Percentiles rank a stretch among this genome's conserved stretches.
These are phyloP conservation scores for Ormosia emarginata DNA, from an alignment of 306 rosid genomes.

Conservation along the genomic window DNA sequence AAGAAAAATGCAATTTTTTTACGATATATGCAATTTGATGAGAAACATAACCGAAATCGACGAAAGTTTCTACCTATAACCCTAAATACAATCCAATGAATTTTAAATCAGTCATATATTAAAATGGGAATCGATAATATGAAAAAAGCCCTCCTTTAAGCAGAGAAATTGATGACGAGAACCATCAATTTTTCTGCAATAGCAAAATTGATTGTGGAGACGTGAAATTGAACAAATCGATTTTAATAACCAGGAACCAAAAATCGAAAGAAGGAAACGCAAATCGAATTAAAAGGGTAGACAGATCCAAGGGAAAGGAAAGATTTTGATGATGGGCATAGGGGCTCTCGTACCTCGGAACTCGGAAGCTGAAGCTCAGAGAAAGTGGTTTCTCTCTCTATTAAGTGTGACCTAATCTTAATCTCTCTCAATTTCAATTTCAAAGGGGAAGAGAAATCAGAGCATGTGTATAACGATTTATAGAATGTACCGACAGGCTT, in stretches of 20 bases:
- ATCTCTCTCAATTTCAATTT: background rate
- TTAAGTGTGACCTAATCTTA: background rate
- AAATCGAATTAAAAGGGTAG: background rate
- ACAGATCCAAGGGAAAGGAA: background rate
- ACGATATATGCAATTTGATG: background rate
- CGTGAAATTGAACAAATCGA: background rate
- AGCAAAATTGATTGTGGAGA: background rate
- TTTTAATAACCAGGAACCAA: background rate
- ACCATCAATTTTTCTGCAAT: background rate
- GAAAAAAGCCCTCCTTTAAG: background rate
- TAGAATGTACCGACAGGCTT: slow-evolving; percentile 10
- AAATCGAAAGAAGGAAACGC: background rate
- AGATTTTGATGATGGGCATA: background rate
- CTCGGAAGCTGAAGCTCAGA: background rate
- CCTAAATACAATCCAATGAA: background rate
- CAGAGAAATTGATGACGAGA: background rate
- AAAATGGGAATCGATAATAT: background rate
- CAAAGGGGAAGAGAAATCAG: background rate
- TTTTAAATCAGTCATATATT: background rate
- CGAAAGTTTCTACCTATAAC: background rate
- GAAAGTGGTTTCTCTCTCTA: background rate
- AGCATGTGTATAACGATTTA: background rate
- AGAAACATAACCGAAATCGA: background rate
- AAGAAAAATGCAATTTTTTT: background rate
- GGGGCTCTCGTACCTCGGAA: background rate